A percentile compares a stretch with the other conserved stretches of the same genome.
Conservation (phyloP, 768 basidiomycete species). For the Infundibulicybe gibba region DNA sequence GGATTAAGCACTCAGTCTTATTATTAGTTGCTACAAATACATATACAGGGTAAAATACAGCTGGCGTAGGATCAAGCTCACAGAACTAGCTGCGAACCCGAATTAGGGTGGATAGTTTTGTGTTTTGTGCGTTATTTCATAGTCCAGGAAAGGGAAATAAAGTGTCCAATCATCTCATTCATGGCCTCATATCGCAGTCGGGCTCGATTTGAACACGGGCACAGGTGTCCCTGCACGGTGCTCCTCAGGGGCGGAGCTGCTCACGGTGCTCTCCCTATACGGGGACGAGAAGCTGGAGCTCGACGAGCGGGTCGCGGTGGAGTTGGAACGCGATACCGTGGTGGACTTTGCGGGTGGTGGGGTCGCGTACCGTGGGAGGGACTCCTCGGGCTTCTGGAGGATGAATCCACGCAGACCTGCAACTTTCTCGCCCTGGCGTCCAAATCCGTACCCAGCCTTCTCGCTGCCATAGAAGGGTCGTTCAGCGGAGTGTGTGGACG, state of each 20-base stretch:
- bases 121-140: too few relatives aligned
- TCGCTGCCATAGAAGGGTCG: constrained; percentile 11
- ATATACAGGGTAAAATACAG: too few relatives aligned
- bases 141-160: too few relatives aligned
- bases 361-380: constrained; percentile 49
- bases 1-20: too few relatives aligned
- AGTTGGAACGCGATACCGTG: background rate
- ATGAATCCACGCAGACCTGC: constrained; percentile 65
- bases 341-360: constrained; percentile 17
- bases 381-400: constrained; percentile 55
- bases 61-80: too few relatives aligned
- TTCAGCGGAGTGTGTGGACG: too few relatives aligned
- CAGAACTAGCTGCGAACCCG: too few relatives aligned
- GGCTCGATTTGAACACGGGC: constrained; percentile 30
- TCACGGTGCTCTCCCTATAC: constrained; percentile 20
- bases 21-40: too few relatives aligned
- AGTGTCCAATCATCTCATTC: too few relatives aligned
- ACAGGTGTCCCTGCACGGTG: constrained; percentile 1
- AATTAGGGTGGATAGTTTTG: too few relatives aligned
- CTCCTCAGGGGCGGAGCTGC: background rate
- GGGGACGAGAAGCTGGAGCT: constrained; percentile 13
- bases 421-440: constrained; percentile 75
- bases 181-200: constrained; percentile 17
- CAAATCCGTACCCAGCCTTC: constrained; percentile 67
- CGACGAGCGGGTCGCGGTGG: constrained; percentile 4